These are phyloP conservation scores for Leucocoprinus birnbaumii DNA, from an alignment of 768 basidiomycete genomes.

Conservation along the genomic window DNA sequence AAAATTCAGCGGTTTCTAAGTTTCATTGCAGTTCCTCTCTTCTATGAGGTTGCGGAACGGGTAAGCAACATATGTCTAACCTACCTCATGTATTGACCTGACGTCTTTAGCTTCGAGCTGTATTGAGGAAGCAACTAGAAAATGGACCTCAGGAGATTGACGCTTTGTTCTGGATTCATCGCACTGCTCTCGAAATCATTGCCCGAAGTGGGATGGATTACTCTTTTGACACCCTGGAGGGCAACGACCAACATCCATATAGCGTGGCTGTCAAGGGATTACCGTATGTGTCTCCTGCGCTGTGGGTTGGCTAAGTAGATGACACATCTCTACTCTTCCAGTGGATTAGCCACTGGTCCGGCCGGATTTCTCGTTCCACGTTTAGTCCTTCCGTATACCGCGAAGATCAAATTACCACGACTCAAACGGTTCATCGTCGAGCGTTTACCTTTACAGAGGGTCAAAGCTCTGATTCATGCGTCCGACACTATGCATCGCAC, in stretches of 20 bases:
- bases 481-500: slow-evolving; percentile 32
- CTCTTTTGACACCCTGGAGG: slow-evolving; percentile 36
- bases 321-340: neutral
- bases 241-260: slow-evolving; percentile 27
- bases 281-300: slow-evolving; percentile 20
- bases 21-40: slow-evolving; percentile 29
- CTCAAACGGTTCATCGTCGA: slow-evolving; percentile 32
- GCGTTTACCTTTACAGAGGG: slow-evolving; percentile 26
- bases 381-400: slow-evolving; percentile 15
- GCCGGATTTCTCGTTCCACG: slow-evolving; percentile 16
- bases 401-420: slow-evolving; percentile 21
- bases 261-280: slow-evolving; percentile 27
- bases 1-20: no score
- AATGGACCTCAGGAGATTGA: slow-evolving; percentile 31
- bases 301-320: neutral
- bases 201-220: slow-evolving; percentile 45
- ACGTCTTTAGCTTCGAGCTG: slow-evolving; percentile 21
- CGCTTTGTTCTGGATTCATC: slow-evolving; percentile 31
- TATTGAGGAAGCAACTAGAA: slow-evolving; percentile 17
- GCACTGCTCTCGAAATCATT: slow-evolving; percentile 46
- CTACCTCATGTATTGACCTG: neutral
- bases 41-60: slow-evolving; percentile 22
- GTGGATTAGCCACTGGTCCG: slow-evolving; percentile 9
- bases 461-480: slow-evolving; percentile 27
- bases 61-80: slow-evolving; percentile 14